Conservation (phyloP, 176 grass and related monocot species). For the Carex scoparia region DNA sequence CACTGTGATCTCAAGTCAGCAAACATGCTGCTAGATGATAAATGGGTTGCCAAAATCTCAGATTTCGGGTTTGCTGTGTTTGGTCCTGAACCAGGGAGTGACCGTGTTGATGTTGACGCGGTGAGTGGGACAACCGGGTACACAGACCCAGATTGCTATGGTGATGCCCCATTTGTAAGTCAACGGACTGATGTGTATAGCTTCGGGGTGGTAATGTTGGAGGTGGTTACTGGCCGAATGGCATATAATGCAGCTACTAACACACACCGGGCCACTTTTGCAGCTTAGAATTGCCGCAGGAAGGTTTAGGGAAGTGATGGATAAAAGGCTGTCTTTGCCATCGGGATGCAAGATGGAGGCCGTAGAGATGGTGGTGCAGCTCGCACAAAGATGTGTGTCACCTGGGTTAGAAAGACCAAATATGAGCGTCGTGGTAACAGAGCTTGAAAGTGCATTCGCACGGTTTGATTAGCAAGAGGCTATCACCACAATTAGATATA, state of each 20-base stretch:
- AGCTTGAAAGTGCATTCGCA: background rate
- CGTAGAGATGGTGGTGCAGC: background rate
- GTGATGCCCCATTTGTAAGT: no score
- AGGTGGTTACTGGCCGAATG: background rate
- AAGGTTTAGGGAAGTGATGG: background rate
- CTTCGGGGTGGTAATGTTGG: slow-evolving; percentile 1
- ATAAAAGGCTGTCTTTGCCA: background rate
- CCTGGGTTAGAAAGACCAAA: background rate
- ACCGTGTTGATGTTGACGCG: background rate
- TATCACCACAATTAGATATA: background rate
- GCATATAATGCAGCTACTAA: background rate
- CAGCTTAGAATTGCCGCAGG: background rate
- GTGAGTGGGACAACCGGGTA: background rate
- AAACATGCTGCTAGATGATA: slow-evolving; percentile 45
- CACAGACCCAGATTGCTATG: background rate
- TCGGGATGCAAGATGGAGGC: background rate
- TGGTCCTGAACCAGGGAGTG: no score
- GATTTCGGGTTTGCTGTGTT: background rate
- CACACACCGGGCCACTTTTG: background rate
- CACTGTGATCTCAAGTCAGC: background rate
- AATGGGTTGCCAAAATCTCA: slow-evolving; percentile 41
- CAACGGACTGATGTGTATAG: background rate
- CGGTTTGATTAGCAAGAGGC: background rate
- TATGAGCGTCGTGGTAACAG: background rate
- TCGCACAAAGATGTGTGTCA: background rate